phyloP scores from a whole-genome alignment of 192 early-diverging fungal species.

The Haplosporangium gracile region DNA sequence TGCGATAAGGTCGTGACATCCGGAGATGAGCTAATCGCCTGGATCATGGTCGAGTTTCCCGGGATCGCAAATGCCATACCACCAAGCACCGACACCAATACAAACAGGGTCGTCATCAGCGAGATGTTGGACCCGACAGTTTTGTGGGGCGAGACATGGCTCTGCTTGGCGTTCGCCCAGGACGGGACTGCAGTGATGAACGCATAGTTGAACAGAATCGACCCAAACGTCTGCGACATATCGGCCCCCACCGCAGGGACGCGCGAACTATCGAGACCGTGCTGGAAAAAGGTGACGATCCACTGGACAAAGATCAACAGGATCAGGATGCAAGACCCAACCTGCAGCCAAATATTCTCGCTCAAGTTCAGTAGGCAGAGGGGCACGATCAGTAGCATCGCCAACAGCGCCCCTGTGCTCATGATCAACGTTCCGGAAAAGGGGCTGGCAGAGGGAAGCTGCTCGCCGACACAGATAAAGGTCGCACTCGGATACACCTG shows the following conservation, averaged over 20 bases:
- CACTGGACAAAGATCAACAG: slow-evolving; percentile 69
- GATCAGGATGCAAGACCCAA: slow-evolving; percentile 65
- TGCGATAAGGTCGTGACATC: slow-evolving; percentile 54
- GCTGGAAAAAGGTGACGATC: slow-evolving; percentile 66
- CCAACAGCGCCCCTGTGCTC: slow-evolving; percentile 18
- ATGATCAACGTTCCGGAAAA: slow-evolving; percentile 35
- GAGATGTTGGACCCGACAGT: slow-evolving; percentile 65
- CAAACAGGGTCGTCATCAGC: slow-evolving; percentile 68
- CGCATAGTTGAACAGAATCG: slow-evolving; percentile 79
- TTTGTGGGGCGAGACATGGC: slow-evolving; percentile 70
- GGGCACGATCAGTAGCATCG: slow-evolving; percentile 66
- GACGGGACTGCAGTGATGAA: slow-evolving; percentile 77
- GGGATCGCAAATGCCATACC: slow-evolving; percentile 64
- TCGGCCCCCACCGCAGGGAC: slow-evolving; percentile 66
- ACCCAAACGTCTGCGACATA: slow-evolving; percentile 68
- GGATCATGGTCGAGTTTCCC: slow-evolving; percentile 56
- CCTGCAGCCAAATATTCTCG: slow-evolving; percentile 79
- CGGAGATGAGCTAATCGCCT: slow-evolving; percentile 60
- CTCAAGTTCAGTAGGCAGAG: slow-evolving; percentile 71
- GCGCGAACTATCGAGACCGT: slow-evolving; percentile 68
- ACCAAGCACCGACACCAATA: slow-evolving; percentile 63
- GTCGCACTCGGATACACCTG: slow-evolving; percentile 66
- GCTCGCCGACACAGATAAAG: slow-evolving; percentile 64
- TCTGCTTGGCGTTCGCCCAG: slow-evolving; percentile 74
- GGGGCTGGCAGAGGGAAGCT: slow-evolving; percentile 28